Evolutionary conservation across 257 asterid genomes (phyloP).

Genomic region (Salvia rosmarinus): DNA sequence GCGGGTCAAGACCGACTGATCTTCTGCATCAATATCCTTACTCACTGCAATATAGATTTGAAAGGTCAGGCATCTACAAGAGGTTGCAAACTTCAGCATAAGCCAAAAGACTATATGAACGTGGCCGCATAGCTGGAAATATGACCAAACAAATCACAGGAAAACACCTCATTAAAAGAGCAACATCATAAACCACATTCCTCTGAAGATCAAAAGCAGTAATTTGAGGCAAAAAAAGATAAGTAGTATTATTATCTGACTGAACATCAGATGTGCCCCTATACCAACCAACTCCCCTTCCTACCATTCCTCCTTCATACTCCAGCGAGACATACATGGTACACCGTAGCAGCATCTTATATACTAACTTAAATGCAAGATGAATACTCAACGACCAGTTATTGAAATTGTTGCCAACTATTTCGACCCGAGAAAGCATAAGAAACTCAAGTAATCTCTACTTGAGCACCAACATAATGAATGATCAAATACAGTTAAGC

Average conservation of each 20-base stretch:
- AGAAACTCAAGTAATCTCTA: neutral
- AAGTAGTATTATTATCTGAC: neutral
- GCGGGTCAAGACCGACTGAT: conserved; percentile 72
- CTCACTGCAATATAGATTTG: conserved; percentile 52
- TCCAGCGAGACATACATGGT: neutral
- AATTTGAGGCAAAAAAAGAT: neutral
- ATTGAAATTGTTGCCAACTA: neutral
- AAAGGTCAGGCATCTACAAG: conserved; percentile 10
- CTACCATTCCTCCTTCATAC: neutral
- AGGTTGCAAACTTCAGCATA: neutral
- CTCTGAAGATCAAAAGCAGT: neutral
- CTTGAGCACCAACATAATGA: neutral
- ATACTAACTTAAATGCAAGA: neutral
- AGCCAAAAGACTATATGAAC: neutral
- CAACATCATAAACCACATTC: neutral
- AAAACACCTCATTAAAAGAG: neutral
- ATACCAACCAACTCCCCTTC: neutral
- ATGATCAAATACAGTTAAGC: neutral
- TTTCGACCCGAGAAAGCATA: neutral
- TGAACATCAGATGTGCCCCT: neutral
- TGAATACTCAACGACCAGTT: neutral
- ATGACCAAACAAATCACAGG: conserved; percentile 7
- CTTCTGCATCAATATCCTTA: conserved; percentile 65
- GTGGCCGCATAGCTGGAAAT: neutral
- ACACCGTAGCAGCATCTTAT: neutral